Conservation (phyloP, 805 yeast genomes). For the Candida dajiaensis region DNA sequence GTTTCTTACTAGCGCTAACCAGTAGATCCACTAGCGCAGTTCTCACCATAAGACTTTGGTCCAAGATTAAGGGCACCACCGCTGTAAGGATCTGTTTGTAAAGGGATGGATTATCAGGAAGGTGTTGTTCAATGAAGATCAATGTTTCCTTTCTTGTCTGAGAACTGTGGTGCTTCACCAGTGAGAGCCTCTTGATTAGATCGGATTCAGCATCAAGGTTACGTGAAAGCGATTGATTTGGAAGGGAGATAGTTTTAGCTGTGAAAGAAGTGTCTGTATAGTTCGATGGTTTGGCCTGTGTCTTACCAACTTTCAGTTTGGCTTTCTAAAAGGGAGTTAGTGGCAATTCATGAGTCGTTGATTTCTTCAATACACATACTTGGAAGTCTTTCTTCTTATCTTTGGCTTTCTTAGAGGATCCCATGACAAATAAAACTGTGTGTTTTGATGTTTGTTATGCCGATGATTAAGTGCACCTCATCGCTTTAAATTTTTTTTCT, state of each 20-base stretch:
- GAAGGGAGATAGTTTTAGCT: slow-evolving; percentile 47
- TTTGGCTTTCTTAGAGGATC: slow-evolving; percentile 48
- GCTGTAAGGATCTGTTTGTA: slow-evolving; percentile 52
- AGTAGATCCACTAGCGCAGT: slow-evolving; percentile 45
- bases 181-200: slow-evolving; percentile 54
- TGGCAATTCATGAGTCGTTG: background rate
- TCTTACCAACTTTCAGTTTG: slow-evolving; percentile 85
- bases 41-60: slow-evolving; percentile 62
- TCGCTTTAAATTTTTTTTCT: background rate
- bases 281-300: slow-evolving; percentile 62
- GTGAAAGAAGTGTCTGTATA: slow-evolving; percentile 82
- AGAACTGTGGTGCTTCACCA: slow-evolving; percentile 69
- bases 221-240: slow-evolving; percentile 29
- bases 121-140: slow-evolving; percentile 40
- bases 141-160: slow-evolving; percentile 70
- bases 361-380: slow-evolving; percentile 17
- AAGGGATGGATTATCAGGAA: slow-evolving; percentile 47
- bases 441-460: background rate
- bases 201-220: slow-evolving; percentile 35
- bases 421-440: slow-evolving; percentile 27
- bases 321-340: slow-evolving; percentile 37
- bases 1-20: slow-evolving; percentile 39
- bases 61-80: slow-evolving; percentile 52
- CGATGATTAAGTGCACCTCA: background rate
- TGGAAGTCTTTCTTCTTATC: slow-evolving; percentile 70